phyloP scores from a whole-genome alignment of 768 basidiomycete species.

The Rhodotorula taiwanensis region DNA sequence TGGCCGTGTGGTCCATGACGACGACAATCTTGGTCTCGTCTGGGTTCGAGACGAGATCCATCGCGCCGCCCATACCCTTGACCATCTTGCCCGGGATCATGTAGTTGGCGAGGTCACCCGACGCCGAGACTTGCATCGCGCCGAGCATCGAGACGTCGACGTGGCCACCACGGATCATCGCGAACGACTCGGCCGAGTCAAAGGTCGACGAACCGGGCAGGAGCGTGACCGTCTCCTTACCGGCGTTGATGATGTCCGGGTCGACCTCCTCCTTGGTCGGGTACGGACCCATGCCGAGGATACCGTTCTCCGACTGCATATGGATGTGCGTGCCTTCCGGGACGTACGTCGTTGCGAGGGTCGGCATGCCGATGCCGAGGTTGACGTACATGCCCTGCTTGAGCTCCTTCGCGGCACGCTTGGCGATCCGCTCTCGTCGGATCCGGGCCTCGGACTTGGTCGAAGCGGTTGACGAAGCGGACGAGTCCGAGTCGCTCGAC shows the following conservation, averaged over 20 bases:
- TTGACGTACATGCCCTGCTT: slow-evolving; percentile 56
- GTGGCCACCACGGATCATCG: slow-evolving; percentile 96
- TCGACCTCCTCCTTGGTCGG: slow-evolving; percentile 46
- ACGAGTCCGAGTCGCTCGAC: slow-evolving; percentile 20
- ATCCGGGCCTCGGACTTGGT: slow-evolving; percentile 43
- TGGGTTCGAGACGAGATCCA: slow-evolving; percentile 62
- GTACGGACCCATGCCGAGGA: slow-evolving; percentile 48
- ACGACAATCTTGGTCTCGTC: slow-evolving; percentile 67
- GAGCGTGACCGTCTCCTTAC: slow-evolving; percentile 88
- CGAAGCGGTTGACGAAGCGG: slow-evolving; percentile 15
- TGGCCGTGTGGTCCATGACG: slow-evolving; percentile 67
- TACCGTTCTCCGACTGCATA: slow-evolving; percentile 48
- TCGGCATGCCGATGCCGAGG: slow-evolving; percentile 48
- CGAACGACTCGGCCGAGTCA: slow-evolving; percentile 88
- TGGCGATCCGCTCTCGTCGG: slow-evolving; percentile 61
- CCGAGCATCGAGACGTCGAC: slow-evolving; percentile 89
- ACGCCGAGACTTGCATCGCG: slow-evolving; percentile 89
- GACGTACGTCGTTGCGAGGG: slow-evolving; percentile 45
- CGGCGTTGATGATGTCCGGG: slow-evolving; percentile 81
- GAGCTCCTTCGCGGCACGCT: slow-evolving; percentile 80
- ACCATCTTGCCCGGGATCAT: slow-evolving; percentile 87
- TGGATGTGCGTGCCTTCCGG: slow-evolving; percentile 46
- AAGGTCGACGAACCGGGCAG: slow-evolving; percentile 87
- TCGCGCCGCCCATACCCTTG: slow-evolving; percentile 79
- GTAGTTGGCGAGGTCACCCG: slow-evolving; percentile 88